Evolutionary conservation across 768 basidiomycete genomes (phyloP).

Genomic region (Neoboletus brunneissimus): DNA sequence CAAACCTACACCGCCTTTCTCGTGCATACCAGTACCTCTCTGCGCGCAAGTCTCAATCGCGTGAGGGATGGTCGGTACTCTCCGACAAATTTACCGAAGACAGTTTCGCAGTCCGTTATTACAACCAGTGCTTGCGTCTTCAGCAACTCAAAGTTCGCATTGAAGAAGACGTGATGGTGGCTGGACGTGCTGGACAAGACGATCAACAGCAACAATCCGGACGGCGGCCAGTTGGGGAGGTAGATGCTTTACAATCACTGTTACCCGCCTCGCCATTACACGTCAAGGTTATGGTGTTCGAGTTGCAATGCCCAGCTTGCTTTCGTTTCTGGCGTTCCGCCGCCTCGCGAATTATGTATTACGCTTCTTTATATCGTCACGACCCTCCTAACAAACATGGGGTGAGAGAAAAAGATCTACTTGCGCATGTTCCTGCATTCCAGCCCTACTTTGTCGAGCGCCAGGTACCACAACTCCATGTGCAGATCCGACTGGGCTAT

Average conservation of each 20-base stretch:
- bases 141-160: constrained; percentile 29
- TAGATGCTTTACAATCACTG: constrained; percentile 28
- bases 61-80: constrained; percentile 31
- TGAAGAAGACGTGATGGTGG: constrained; percentile 20
- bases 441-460: background rate
- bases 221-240: background rate
- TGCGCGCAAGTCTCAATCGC: background rate
- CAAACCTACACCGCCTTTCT: too few species aligned
- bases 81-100: constrained; percentile 10
- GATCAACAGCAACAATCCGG: background rate
- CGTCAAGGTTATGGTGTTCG: constrained; percentile 36
- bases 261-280: constrained; percentile 36
- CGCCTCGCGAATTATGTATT: constrained; percentile 32
- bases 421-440: constrained; percentile 27
- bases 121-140: constrained; percentile 20
- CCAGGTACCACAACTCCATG: background rate
- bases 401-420: background rate
- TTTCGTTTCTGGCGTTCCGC: constrained; percentile 39
- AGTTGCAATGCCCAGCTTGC: constrained; percentile 34
- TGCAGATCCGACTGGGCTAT: background rate
- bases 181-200: constrained; percentile 1
- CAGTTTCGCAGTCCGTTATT: constrained; percentile 38
- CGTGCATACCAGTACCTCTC: too few species aligned
- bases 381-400: too few species aligned
- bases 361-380: too few species aligned